phyloP scores from a whole-genome alignment of 352 stramenopile species.

The Globisporangium okanoganense region DNA sequence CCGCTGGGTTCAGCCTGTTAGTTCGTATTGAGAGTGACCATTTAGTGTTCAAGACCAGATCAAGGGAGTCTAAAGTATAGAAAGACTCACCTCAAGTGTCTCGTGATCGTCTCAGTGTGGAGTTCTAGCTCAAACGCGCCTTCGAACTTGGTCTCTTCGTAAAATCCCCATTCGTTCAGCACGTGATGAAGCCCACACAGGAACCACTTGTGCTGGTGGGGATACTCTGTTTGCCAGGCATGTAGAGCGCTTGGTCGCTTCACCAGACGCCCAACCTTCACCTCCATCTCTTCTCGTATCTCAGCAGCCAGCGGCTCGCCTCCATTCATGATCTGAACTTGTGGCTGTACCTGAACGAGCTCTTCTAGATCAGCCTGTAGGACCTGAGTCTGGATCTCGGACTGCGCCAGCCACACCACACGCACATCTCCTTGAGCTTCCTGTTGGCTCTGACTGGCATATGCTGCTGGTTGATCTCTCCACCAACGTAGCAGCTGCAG shows the following conservation, averaged over 20 bases:
- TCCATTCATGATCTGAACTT: background rate
- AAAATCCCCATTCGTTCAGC: background rate
- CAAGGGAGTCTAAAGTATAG: too few relatives aligned
- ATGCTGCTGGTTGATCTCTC: background rate
- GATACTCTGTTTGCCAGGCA: background rate
- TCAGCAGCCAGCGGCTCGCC: background rate
- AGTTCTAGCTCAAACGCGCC: constrained; percentile 4
- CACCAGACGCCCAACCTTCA: background rate
- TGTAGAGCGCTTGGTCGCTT: background rate
- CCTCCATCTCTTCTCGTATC: background rate
- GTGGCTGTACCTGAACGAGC: background rate
- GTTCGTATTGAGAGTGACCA: background rate
- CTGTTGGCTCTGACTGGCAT: background rate
- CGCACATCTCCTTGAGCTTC: background rate
- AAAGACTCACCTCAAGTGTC: background rate
- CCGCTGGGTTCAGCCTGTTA: constrained; percentile 10
- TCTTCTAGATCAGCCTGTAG: background rate
- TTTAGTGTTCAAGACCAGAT: too few relatives aligned
- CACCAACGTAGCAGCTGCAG: constrained; percentile 4
- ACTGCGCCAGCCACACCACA: background rate
- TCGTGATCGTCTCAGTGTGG: background rate
- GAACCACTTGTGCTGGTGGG: background rate
- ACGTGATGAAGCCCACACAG: background rate
- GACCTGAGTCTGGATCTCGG: background rate
- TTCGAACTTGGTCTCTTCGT: constrained; percentile 11